Conservation (phyloP, 352 stramenopile species). For the Globisporangium rhizosaccharum region DNA sequence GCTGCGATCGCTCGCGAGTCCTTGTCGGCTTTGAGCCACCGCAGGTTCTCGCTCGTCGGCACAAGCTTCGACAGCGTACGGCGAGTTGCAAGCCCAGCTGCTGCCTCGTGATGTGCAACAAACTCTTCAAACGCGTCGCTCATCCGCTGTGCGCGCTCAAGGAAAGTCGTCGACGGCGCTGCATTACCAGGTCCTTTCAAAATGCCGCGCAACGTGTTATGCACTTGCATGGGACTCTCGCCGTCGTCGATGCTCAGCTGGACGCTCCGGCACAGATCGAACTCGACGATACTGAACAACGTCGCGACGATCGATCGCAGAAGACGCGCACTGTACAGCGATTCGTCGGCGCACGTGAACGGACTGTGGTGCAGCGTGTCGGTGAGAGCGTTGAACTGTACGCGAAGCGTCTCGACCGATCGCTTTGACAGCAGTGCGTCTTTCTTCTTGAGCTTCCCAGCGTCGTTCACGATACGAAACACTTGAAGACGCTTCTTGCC, state of each 20-base stretch:
- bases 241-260: neutral
- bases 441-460: neutral
- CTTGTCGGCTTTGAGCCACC: slow-evolving; percentile 2
- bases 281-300: slow-evolving; percentile 1
- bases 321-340: neutral
- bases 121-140: neutral
- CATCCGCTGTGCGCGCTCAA: slow-evolving; percentile 3
- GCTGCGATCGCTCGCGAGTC: slow-evolving; percentile 1
- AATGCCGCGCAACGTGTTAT: slow-evolving; percentile 1
- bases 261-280: slow-evolving; percentile 3
- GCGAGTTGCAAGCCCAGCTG: neutral
- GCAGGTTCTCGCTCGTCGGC: neutral
- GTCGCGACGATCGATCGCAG: neutral
- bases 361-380: neutral
- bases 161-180: neutral
- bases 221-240: neutral
- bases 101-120: neutral
- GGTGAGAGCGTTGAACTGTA: neutral
- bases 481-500: neutral
- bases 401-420: neutral
- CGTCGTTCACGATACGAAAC: slow-evolving; percentile 1
- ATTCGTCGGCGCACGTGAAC: slow-evolving; percentile 1
- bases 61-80: neutral
- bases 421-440: neutral
- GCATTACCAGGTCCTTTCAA: neutral